Base-by-base conservation (phyloP, 2,329 filamentous ascomycete species). In the Pseudogymnoascus sp. region DNA sequence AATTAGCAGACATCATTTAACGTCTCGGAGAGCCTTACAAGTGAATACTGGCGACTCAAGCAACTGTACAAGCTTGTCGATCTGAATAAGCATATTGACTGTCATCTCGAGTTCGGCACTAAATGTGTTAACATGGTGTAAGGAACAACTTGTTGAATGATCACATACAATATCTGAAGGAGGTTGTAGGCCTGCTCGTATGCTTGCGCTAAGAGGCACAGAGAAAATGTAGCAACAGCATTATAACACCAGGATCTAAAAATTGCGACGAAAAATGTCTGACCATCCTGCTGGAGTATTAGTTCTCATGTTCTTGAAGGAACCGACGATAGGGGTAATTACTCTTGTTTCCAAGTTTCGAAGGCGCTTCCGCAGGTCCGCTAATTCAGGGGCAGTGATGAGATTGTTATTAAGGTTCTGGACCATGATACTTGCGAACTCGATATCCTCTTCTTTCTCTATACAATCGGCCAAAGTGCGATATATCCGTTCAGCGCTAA, bases 191-290 rank as follows among this genome's bases (percentile, higher is more conserved):
- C 94, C 73, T 97, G 95, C 73, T 99, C 94, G 73, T 99, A 99
- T 11, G 93, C 94, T 76, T 99, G 94, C 1, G 94, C 94, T 61
- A 99, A 85, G 33, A 99, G 81, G 72, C 94, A 99, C 3, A 99
- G 80, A 2, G 92, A 97, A 75, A 99, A 99, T 0, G 94, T 97
- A 6, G 94, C 93, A 5, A 99, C 95, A 2, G 94, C 92, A 71
- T 99, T 99, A 74, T 97, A 94, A 73, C 94, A 99, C 94, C 94
- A 99, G 3, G 93, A 96, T 63, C 91, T 86, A 76, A 99, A 99
- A 3, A 99, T 79, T 1, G 92, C 86, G 12, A 97, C 91, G 71
- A 99, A 99, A 73, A 99, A 92, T 2, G 89, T 89, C 78, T 99
- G 94, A 0, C 93, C 94, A 67, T 99, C 95, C 87, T 90, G 66